These are phyloP conservation scores for Cladorrhinum sp. DNA, from an alignment of 2,329 filamentous ascomycete species.

Conservation along the genomic window DNA sequence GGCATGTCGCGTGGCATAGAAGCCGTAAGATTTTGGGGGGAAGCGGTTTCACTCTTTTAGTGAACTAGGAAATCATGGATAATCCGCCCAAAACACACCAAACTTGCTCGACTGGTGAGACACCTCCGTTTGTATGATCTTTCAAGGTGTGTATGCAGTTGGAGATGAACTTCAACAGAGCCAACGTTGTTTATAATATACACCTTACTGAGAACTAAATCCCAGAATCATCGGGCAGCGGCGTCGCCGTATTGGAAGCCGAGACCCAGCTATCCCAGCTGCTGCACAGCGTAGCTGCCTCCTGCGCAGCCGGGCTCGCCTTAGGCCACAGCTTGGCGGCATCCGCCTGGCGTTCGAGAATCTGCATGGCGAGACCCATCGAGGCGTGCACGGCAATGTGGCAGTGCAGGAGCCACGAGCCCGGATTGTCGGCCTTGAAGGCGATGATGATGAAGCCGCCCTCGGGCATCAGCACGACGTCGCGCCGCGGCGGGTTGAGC, in stretches of 20 bases:
- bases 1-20: too few relatives aligned
- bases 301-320: not conserved
- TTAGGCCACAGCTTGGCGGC: conserved; percentile 7
- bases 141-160: too few relatives aligned
- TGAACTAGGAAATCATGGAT: too few relatives aligned
- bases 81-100: too few relatives aligned
- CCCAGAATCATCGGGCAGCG: conserved; percentile 14
- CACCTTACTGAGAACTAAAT: too few relatives aligned
- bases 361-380: conserved; percentile 36
- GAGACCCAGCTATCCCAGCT: conserved; percentile 5
- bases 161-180: too few relatives aligned
- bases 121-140: too few relatives aligned
- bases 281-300: not conserved
- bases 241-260: not conserved
- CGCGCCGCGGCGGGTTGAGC: conserved; percentile 14
- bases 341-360: conserved; percentile 10
- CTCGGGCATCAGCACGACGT: conserved; percentile 32
- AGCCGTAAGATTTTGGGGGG: too few relatives aligned
- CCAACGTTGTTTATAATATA: too few relatives aligned
- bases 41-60: too few relatives aligned
- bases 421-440: conserved; percentile 41
- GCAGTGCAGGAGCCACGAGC: conserved; percentile 43
- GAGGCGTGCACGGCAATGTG: conserved; percentile 45
- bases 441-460: conserved; percentile 38
- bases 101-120: too few relatives aligned